These are phyloP conservation scores for Neurospora discreta DNA, from an alignment of 495 filamentous ascomycete genomes.

Conservation along the genomic window DNA sequence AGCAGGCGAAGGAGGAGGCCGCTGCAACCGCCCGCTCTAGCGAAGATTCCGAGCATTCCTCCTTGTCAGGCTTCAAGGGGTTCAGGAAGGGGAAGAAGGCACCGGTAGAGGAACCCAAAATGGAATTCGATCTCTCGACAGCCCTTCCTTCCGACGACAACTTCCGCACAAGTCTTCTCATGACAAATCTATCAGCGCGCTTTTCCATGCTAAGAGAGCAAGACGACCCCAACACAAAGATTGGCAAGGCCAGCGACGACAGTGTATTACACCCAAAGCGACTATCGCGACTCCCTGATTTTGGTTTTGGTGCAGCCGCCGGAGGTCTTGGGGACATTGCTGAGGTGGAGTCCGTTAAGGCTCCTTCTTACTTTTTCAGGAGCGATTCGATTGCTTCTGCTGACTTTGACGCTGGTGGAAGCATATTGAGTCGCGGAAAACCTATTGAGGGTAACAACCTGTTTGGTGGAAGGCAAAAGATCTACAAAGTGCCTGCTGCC, in stretches of 20 bases:
- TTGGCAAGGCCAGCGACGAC: slow-evolving; percentile 91
- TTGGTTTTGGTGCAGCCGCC: slow-evolving; percentile 32
- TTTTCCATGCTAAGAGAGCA: slow-evolving; percentile 96
- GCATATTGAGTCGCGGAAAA: slow-evolving; percentile 75
- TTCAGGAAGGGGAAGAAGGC: slow-evolving; percentile 48
- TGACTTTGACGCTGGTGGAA: slow-evolving; percentile 47
- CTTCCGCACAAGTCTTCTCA: slow-evolving; percentile 92
- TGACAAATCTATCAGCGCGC: slow-evolving; percentile 87
- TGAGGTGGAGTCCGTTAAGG: slow-evolving; percentile 71
- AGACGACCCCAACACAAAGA: slow-evolving; percentile 73
- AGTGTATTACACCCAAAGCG: slow-evolving; percentile 79
- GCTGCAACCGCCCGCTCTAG: slow-evolving; percentile 32
- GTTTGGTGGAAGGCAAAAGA: slow-evolving; percentile 92
- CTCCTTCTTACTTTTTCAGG: slow-evolving; percentile 36
- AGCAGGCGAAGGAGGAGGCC: slow-evolving; percentile 49
- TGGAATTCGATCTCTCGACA: slow-evolving; percentile 56
- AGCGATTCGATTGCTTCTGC: slow-evolving; percentile 50
- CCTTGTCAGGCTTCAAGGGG: slow-evolving; percentile 38
- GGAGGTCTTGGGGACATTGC: slow-evolving; percentile 69
- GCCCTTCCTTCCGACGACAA: slow-evolving; percentile 76
- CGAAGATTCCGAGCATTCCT: slow-evolving; percentile 38
- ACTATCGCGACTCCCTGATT: slow-evolving; percentile 55
- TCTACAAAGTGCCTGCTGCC: slow-evolving; percentile 71
- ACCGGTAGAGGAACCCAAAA: slow-evolving; percentile 45
- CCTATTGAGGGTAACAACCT: slow-evolving; percentile 85